phyloP scores from a whole-genome alignment of 371 early-diverging fungal genomes.

The Mortierella sp. region DNA sequence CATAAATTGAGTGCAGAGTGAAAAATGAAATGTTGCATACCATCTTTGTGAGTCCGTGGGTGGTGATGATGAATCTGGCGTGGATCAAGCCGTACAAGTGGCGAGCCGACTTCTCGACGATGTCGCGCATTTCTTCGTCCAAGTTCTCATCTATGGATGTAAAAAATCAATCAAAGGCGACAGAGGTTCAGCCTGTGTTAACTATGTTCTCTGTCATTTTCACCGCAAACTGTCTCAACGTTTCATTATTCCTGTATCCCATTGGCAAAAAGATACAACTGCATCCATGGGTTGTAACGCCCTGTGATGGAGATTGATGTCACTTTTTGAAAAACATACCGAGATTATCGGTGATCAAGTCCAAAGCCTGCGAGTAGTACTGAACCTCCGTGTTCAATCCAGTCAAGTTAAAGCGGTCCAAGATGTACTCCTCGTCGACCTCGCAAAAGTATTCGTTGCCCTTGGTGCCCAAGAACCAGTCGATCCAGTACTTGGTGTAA shows the following conservation, averaged over 20 bases:
- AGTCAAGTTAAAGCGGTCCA: slow-evolving; percentile 97
- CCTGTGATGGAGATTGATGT: background rate
- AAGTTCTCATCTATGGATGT: slow-evolving; percentile 71
- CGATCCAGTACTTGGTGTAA: slow-evolving; percentile 87
- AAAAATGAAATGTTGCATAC: slow-evolving; percentile 55
- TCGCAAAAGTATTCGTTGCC: slow-evolving; percentile 97
- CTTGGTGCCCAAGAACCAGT: slow-evolving; percentile 83
- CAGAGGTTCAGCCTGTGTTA: background rate
- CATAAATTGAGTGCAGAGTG: background rate
- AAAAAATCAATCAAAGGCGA: background rate
- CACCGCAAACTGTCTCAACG: background rate
- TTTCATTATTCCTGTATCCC: background rate
- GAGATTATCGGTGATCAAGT: slow-evolving; percentile 91
- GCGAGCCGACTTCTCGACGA: slow-evolving; percentile 84
- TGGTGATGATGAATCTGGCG: slow-evolving; percentile 92
- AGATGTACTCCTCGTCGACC: slow-evolving; percentile 95
- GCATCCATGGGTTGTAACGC: background rate
- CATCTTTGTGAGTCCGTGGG: slow-evolving; percentile 91
- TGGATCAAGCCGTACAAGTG: slow-evolving; percentile 96
- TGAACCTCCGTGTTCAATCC: slow-evolving; percentile 88
- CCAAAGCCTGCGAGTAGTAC: slow-evolving; percentile 86
- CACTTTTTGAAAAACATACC: slow-evolving; percentile 55
- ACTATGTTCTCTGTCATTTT: background rate
- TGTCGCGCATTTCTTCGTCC: slow-evolving; percentile 78
- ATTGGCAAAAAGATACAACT: background rate